Evolutionary conservation across 495 filamentous ascomycete species (phyloP), one percentile per base, ranked within the genome.

Genomic region (Tuber melanosporum): DNA sequence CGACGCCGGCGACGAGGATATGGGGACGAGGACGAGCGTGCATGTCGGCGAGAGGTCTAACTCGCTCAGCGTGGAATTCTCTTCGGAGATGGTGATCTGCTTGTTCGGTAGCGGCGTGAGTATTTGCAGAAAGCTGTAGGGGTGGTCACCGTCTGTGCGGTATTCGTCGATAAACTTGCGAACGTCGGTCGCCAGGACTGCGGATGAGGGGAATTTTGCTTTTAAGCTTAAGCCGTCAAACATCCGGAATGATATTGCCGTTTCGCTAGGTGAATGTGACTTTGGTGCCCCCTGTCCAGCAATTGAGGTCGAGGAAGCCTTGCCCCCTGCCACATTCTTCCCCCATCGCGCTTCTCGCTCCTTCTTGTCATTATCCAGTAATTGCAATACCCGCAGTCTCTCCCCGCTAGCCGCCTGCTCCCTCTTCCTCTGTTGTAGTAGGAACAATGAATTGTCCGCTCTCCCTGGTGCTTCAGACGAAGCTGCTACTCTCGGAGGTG

Each of bases 111-210:
- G 85, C 1, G 95, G 95, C 0, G 92, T 90, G 1, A 95, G 86
- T 45, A 98, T 90, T 47, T 95, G 90, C 81, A 94, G 94, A 85
- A 98, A 93, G 45, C 89, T 91, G 83, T 94, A 98, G 4, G 92
- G 91, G 45, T 84, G 84, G 74, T 78, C 76, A 47, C 72, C 73
- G 44, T 83, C 78, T 73, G 70, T 52, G 46, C 66, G 76, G 81
- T 83, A 71, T 47, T 84, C 77, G 74, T 95, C 92, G 17, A 98
- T 86, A 93, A 93, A 98, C 7, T 87, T 79, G 5, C 95, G 88
- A 3, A 98, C 92, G 57, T 92, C 89, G 9, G 81, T 85, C 17
- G 85, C 76, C n/a, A 98, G 87, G 20, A 89, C 92, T 17, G 89
- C 86, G 1, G 85, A 86, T 70, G 89, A 88, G 0, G 88, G 85